phyloP scores from a whole-genome alignment of 441 rosid species.

The Populus hybrid region DNA sequence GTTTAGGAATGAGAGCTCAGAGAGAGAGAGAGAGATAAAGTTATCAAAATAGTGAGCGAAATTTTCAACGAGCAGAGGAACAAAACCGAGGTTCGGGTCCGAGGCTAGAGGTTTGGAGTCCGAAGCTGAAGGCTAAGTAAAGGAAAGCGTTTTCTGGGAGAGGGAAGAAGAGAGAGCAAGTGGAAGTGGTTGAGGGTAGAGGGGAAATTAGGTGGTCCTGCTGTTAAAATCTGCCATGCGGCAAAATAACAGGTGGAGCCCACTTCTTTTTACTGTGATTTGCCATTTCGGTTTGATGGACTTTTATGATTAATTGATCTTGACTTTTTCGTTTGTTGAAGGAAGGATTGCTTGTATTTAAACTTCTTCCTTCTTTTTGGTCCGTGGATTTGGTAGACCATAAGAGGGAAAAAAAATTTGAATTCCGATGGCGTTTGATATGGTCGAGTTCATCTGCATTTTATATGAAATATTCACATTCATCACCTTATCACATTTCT shows the following conservation, averaged over 20 bases:
- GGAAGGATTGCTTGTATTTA: too few relatives aligned
- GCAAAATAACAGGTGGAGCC: background rate
- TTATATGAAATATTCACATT: too few relatives aligned
- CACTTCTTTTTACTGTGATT: background rate
- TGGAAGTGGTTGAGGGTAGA: constrained; percentile 20
- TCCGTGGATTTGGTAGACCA: too few relatives aligned
- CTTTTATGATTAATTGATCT: too few relatives aligned
- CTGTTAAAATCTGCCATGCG: constrained; percentile 20
- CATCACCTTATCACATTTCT: too few relatives aligned
- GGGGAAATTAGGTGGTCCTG: constrained; percentile 11
- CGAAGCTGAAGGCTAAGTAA: constrained; percentile 16
- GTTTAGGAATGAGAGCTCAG: constrained; percentile 7
- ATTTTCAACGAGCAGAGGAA: constrained; percentile 63
- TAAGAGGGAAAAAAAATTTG: too few relatives aligned
- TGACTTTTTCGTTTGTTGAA: too few relatives aligned
- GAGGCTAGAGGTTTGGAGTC: constrained; percentile 29
- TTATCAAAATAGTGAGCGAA: constrained; percentile 46
- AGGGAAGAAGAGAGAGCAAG: background rate
- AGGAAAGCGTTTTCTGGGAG: too few relatives aligned
- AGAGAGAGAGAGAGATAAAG: constrained; percentile 43
- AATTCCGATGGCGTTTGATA: too few relatives aligned
- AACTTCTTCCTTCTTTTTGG: too few relatives aligned
- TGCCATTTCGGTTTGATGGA: constrained; percentile 9
- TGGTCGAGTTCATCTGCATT: too few relatives aligned
- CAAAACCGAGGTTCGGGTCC: constrained; percentile 48